Base-by-base conservation (phyloP, 1,284 basidiomycete genomes). In the Cutaneotrichosporon mucoides region DNA sequence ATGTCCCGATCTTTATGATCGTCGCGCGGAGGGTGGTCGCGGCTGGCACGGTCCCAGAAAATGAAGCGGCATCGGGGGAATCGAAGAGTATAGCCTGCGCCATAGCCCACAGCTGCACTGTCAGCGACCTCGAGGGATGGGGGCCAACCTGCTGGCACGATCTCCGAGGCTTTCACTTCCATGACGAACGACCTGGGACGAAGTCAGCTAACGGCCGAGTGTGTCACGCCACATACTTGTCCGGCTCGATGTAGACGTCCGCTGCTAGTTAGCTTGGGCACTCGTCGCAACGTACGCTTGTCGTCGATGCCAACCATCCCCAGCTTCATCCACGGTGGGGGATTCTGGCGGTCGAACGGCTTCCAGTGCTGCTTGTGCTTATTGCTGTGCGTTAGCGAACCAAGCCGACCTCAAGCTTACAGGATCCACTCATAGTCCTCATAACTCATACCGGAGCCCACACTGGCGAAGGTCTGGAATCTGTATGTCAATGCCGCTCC, bases 111-210 rank as follows among this genome's bases (percentile, higher is more conserved):
- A 15, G 65, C 75, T 70, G 52, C 37, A 6, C 87, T 2, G 44
- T 47, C 34, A 61, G 46, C 54, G 33, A 56, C 44, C 11, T n/a
- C 7, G 6, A 42, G 8, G 67, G 10, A 15, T 6, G 12, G n/a
- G 16, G 6, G 13, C 79, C 65, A 57, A 86, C 91, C 87, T n/a
- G 89, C 84, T 9, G 82, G 79, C 1, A 85, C 85, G 55, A 96
- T 89, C 72, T 95, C 92, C 0, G 92, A 88, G 0, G 90, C 93
- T 75, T 96, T 96, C 57, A 96, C 84, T 67, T 88, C 88, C 63
- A 96, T 66, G 38, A 96, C 88, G 75, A 80, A 78, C 1, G 76
- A 77, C 55, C 75, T 76, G 53, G 6, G n/a, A 37, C 53, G 37
- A 40, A 37, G 16, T 49, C 2, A 55, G 47, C 4, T n/a, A n/a